Evolutionary conservation across 2,329 filamentous ascomycete genomes (phyloP), one percentile per base, ranked within the genome.

Genomic region (Fusarium continuum): DNA sequence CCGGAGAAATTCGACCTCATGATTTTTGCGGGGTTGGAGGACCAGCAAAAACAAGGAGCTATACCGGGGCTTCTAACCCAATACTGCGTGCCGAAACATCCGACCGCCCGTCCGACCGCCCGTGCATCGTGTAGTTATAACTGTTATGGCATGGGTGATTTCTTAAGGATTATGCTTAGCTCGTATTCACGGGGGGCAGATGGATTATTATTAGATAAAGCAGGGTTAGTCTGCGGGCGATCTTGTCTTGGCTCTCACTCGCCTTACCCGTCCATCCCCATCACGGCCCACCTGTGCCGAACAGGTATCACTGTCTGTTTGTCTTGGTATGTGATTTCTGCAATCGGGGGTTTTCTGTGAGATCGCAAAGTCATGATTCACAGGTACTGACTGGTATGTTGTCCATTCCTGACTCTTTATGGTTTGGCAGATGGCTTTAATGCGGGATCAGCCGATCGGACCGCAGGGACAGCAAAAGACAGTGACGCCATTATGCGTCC

Each of bases 171-270:
- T 49, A 49, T 49, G 46, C 46, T 49, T 49, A 44, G 20, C 46
- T 49, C 46, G 46, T 49, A 49, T 49, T 49, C 46, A 44, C 25
- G 11, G 19, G 25, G 17, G 13, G 7, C 8, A 7, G 4, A n/a
- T 44, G 46, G 26, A 25, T 44, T 49, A 49, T 49, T 32, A 44
- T 44, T 44, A 49, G 46, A 49, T 41, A 25, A 43, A 16, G n/a
- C 25, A 48, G 17, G 45, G 45, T 31, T 29, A 29, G 28, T n/a
- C 28, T 14, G 14, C 13, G 28, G 25, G 2, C 31, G 26, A 49
- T 49, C 36, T 44, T 43, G 36, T 14, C 28, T 29, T 29, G 14
- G 11, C 28, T 29, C 28, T 14, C 14, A 29, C 28, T 29, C 28
- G 36, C 46, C 36, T 25, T 43, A 49, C 46, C 36, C 46, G 46